Evolutionary conservation across 2,329 filamentous ascomycete species (phyloP).

Genomic region (Aureobasidium sp.): DNA sequence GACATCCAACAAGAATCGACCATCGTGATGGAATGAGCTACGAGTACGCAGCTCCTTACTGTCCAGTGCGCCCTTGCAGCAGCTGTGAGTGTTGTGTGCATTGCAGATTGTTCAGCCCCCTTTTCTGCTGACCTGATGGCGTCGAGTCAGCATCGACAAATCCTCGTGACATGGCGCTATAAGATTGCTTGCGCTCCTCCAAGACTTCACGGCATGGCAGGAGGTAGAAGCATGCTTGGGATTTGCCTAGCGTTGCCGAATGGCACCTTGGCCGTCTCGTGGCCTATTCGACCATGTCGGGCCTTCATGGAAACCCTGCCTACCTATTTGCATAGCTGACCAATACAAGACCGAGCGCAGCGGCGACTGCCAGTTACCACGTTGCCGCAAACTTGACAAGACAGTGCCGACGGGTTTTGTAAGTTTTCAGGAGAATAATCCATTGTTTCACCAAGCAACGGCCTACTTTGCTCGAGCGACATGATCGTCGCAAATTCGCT

Average conservation of each 20-base stretch:
- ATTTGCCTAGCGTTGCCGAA: slow-evolving; percentile 2
- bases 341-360: not conserved
- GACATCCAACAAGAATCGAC: slow-evolving; percentile 4
- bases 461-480: not conserved
- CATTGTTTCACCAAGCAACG: slow-evolving; percentile 11
- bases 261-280: slow-evolving; percentile 6
- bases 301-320: slow-evolving; percentile 5
- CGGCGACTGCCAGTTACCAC: not conserved
- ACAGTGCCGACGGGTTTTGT: not conserved
- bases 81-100: not conserved
- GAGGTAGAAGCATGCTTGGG: not conserved
- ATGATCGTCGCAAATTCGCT: slow-evolving; percentile 1
- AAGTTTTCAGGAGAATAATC: slow-evolving; percentile 7
- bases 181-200: not conserved
- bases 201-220: not conserved
- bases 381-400: not conserved
- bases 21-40: not conserved
- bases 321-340: slow-evolving; percentile 6
- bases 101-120: not conserved
- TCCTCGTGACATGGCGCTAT: not conserved
- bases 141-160: not conserved
- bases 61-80: not conserved
- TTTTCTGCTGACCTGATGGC: not conserved
- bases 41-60: not conserved
- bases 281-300: slow-evolving; percentile 6